Percentiles rank a stretch among this genome's conserved stretches.
These are phyloP conservation scores for Lecanoromycetidae sp. DNA, from an alignment of 2,329 filamentous ascomycete species.

Conservation along the genomic window DNA sequence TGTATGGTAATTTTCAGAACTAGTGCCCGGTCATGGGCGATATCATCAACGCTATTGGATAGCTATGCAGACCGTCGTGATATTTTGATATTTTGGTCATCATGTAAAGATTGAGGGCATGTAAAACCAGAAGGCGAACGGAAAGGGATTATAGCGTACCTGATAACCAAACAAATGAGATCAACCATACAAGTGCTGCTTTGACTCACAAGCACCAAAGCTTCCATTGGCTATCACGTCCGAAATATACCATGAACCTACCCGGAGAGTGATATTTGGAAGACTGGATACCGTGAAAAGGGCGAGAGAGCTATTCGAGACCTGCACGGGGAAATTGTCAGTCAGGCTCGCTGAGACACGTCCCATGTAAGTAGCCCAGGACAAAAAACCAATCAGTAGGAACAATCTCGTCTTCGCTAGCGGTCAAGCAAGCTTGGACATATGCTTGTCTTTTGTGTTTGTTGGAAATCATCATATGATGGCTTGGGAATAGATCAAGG, in stretches of 20 bases:
- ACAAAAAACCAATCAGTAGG: constrained; percentile 30
- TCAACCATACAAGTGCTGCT: too few relatives aligned
- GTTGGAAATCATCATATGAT: constrained; percentile 62
- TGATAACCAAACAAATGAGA: too few relatives aligned
- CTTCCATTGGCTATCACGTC: too few relatives aligned
- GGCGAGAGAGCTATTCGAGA: not conserved
- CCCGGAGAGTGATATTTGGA: too few relatives aligned
- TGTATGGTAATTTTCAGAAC: constrained; percentile 26
- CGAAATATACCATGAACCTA: too few relatives aligned
- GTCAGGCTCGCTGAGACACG: not conserved
- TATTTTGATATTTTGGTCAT: constrained; percentile 54
- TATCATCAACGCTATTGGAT: constrained; percentile 61
- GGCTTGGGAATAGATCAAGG: not conserved
- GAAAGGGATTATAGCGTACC: not conserved
- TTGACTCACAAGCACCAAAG: too few relatives aligned
- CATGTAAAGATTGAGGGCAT: constrained; percentile 36
- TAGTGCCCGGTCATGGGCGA: constrained; percentile 61
- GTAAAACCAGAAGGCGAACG: not conserved
- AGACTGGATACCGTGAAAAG: not conserved
- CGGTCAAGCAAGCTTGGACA: constrained; percentile 58
- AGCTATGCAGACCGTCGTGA: constrained; percentile 86
- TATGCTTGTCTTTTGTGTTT: constrained; percentile 87
- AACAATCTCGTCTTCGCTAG: constrained; percentile 42
- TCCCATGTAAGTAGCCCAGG: not conserved
- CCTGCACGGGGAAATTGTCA: not conserved